Conservation (phyloP, 2,329 filamentous ascomycete genomes). For the Botrytis hyacinthi region DNA sequence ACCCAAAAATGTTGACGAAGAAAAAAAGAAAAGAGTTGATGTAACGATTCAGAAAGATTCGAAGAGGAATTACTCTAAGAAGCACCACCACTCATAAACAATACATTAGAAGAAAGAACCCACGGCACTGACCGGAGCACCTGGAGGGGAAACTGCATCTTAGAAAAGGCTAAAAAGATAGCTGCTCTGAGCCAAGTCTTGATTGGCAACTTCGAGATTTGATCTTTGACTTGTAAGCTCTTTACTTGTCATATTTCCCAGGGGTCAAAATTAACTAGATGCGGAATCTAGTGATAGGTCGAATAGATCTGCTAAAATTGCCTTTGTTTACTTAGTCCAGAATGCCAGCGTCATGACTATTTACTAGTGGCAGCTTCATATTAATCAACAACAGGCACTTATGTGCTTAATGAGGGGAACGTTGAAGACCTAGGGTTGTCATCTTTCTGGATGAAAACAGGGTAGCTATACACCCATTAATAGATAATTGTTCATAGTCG, state of each 20-base stretch:
- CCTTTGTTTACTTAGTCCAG: not conserved
- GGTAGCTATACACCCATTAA: not conserved
- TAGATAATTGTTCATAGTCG: not conserved
- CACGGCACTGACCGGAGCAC: not conserved
- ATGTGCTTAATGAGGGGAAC: not conserved
- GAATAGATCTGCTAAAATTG: not conserved
- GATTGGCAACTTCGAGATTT: not conserved
- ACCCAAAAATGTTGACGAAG: not conserved
- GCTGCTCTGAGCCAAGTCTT: not conserved
- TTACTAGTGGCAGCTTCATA: not conserved
- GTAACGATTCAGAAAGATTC: not conserved
- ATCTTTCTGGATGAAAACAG: not conserved
- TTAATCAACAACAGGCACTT: not conserved
- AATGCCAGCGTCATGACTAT: conserved; percentile 4
- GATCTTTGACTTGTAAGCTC: not conserved
- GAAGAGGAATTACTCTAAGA: not conserved
- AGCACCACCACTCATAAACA: not conserved
- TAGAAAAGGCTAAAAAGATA: not conserved
- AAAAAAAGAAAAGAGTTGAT: not conserved
- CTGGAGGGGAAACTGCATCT: not conserved
- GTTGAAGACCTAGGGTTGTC: not conserved
- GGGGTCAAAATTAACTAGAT: not conserved
- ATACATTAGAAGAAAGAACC: not conserved
- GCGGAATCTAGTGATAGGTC: not conserved
- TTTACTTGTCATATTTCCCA: not conserved